Conservation (phyloP, 805 yeast species). For the Martiniozyma abietophila region DNA sequence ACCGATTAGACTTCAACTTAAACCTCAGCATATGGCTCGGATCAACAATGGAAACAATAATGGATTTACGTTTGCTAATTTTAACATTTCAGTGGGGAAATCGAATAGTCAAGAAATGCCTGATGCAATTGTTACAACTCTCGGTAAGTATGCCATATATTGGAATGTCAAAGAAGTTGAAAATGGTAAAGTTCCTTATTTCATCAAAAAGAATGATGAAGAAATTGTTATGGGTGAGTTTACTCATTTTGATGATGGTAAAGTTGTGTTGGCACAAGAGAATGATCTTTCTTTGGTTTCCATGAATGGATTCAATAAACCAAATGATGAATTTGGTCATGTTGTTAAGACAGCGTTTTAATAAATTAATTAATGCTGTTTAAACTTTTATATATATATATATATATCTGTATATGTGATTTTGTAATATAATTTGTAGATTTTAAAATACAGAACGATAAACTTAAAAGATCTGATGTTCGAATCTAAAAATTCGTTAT, state of each 20-base stretch:
- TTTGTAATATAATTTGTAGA: not conserved
- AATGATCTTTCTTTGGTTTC: constrained; percentile 70
- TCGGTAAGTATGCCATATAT: constrained; percentile 74
- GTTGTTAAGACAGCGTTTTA: constrained; percentile 20
- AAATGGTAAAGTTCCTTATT: constrained; percentile 44
- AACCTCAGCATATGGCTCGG: constrained; percentile 63
- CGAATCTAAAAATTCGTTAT: constrained; percentile 5
- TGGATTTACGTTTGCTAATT: constrained; percentile 62
- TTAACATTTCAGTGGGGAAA: constrained; percentile 35
- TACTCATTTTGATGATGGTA: constrained; percentile 60
- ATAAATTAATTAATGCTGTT: constrained; percentile 1
- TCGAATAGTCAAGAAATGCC: constrained; percentile 36
- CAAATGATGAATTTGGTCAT: constrained; percentile 27
- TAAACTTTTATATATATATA: constrained; percentile 7
- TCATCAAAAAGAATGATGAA: constrained; percentile 52
- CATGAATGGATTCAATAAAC: constrained; percentile 47
- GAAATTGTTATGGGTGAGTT: constrained; percentile 70
- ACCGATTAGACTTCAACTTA: constrained; percentile 56
- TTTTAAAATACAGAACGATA: too few species aligned
- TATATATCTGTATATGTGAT: constrained; percentile 10
- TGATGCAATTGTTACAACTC: constrained; percentile 62
- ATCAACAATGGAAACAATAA: constrained; percentile 44
- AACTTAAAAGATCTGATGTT: not conserved
- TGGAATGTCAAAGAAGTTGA: constrained; percentile 66
- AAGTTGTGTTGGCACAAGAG: constrained; percentile 63